Evolutionary conservation across 2,329 filamentous ascomycete genomes (phyloP).

Genomic region (Aureobasidium subglaciale): DNA sequence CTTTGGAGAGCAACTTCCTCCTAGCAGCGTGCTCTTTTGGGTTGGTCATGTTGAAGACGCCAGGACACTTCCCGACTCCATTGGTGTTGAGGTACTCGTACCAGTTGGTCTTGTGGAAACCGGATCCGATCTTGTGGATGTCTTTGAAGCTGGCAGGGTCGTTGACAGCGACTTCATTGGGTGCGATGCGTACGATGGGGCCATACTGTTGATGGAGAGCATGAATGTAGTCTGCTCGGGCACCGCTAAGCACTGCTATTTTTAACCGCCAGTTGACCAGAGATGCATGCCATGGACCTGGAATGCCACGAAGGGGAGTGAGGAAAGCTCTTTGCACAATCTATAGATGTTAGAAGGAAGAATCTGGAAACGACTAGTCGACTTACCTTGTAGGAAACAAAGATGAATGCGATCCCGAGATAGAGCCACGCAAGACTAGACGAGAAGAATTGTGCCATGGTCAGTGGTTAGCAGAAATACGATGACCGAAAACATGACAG

Average conservation of each 20-base stretch:
- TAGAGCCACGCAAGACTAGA: neutral
- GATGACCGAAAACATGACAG: neutral
- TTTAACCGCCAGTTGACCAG: slow-evolving; percentile 29
- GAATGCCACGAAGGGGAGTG: slow-evolving; percentile 23
- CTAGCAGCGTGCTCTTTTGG: slow-evolving; percentile 29
- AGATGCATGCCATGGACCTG: slow-evolving; percentile 24
- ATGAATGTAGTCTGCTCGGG: slow-evolving; percentile 35
- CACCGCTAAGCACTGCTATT: slow-evolving; percentile 30
- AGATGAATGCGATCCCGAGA: neutral
- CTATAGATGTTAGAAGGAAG: neutral
- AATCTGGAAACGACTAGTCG: neutral
- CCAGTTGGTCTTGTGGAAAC: slow-evolving; percentile 25
- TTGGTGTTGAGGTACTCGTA: slow-evolving; percentile 22
- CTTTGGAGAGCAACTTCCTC: slow-evolving; percentile 30
- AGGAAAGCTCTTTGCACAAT: slow-evolving; percentile 5
- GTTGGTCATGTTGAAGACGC: slow-evolving; percentile 34
- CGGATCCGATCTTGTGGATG: slow-evolving; percentile 25
- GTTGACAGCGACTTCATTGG: slow-evolving; percentile 25
- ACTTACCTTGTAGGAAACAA: slow-evolving; percentile 4
- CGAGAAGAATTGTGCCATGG: neutral
- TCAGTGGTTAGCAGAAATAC: neutral
- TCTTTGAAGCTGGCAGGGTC: slow-evolving; percentile 24
- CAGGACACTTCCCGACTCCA: slow-evolving; percentile 17
- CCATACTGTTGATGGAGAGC: slow-evolving; percentile 30
- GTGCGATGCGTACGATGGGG: slow-evolving; percentile 25